Base-by-base conservation (phyloP, 139 green algal genomes). In the Chlorella sp. region DNA sequence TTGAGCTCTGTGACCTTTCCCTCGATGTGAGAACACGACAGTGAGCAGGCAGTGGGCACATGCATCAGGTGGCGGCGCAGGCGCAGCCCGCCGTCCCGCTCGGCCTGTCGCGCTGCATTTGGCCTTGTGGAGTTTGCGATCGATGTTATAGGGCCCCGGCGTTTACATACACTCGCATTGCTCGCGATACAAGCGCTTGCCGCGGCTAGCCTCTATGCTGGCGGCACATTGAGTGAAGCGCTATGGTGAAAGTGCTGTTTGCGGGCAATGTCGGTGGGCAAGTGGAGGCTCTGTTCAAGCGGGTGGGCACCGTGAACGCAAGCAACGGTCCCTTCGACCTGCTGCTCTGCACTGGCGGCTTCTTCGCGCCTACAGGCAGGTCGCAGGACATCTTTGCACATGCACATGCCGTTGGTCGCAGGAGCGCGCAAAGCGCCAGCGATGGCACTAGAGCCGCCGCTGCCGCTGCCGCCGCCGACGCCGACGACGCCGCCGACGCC, bases 301-400 rank as follows among this genome's bases (percentile, higher is more conserved):
- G 93, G 1, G 94, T 96, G 2, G 85, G 82, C 9, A 88, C 93
- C 22, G 95, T 96, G 2, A 95, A 96, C 89, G 89, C 83, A 36
- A 93, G 90, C 15, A 94, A 91, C 79, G 95, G 95, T 1, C 94
- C 95, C 0, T 97, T 96, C 73, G 94, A 96, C 61, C 18, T 93
- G 36, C 85, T 96, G 26, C 81, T 97, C 18, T 97, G 95, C 82
- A 91, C 93, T 1, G 95, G 95, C 0, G 76, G 64, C 34, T 96
- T 96, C 86, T 96, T 97, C 78, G 57, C 84, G 18, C 69, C 71
- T 30, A 39, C 34, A 81, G 75, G 75, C 75, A 81, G 30, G 75
- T 19, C 30, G 14, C 34, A 0, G 4, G 40, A 73, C 9, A 48
- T 16, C 48, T 22, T 53, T n/a, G 16, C 40, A 34, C 3, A 21